These are phyloP conservation scores for Sphaerobolus stellatus DNA, from an alignment of 1,284 basidiomycete genomes.

Conservation along the genomic window DNA sequence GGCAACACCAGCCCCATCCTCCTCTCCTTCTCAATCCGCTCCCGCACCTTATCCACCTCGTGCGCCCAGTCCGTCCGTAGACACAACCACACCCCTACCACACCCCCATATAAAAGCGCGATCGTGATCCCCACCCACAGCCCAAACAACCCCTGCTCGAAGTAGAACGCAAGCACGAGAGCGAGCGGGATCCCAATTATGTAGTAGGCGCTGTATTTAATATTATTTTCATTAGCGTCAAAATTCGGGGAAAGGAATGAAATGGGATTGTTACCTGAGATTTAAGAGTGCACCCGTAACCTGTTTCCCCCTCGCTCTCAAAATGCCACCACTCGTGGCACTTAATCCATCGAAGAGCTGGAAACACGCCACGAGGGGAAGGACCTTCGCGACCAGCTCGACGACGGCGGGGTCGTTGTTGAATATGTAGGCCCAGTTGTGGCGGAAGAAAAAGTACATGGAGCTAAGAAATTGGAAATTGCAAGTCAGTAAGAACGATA, in stretches of 20 bases:
- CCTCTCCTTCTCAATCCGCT: slow-evolving; percentile 14
- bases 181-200: slow-evolving; percentile 18
- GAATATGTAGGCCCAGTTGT: slow-evolving; percentile 46
- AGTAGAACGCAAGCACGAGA: slow-evolving; percentile 14
- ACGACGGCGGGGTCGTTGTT: slow-evolving; percentile 40
- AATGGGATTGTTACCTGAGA: slow-evolving; percentile 9
- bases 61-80: slow-evolving; percentile 15
- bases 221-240: neutral
- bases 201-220: slow-evolving; percentile 17
- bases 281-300: slow-evolving; percentile 15
- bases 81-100: slow-evolving; percentile 12
- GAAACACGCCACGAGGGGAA: slow-evolving; percentile 43
- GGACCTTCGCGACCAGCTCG: slow-evolving; percentile 35
- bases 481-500: neutral
- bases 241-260: neutral
- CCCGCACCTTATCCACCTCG: slow-evolving; percentile 15
- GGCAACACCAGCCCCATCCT: neutral
- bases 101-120: slow-evolving; percentile 11
- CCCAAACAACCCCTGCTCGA: slow-evolving; percentile 10
- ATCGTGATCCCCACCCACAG: slow-evolving; percentile 16
- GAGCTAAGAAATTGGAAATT: slow-evolving; percentile 30
- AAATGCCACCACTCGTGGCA: slow-evolving; percentile 43
- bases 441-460: slow-evolving; percentile 39
- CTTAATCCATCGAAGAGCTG: slow-evolving; percentile 45
- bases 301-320: slow-evolving; percentile 44